phyloP scores from a whole-genome alignment of 495 filamentous ascomycete genomes.

The Darksidea phi region DNA sequence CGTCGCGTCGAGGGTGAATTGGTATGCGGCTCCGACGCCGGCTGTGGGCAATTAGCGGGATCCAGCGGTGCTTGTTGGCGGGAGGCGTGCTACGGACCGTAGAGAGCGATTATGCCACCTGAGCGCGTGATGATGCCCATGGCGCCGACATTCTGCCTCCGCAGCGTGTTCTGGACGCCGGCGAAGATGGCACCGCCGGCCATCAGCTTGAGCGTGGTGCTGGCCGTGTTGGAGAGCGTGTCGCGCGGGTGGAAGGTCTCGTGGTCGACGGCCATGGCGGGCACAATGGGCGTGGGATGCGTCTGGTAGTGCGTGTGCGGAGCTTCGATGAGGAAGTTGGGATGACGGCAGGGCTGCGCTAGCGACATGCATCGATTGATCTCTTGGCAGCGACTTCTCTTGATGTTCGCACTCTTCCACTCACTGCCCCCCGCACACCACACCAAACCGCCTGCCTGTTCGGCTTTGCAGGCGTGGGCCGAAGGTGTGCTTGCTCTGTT shows the following conservation, averaged over 20 bases:
- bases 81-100: constrained; percentile 49
- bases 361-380: background rate
- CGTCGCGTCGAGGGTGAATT: constrained; percentile 68
- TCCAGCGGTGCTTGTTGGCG: background rate
- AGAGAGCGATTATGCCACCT: constrained; percentile 63
- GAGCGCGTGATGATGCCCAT: constrained; percentile 73
- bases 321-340: background rate
- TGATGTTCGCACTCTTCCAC: no score
- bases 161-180: constrained; percentile 80
- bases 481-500: no score
- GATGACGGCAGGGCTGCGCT: background rate
- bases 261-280: constrained; percentile 55
- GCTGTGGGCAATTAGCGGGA: constrained; percentile 50
- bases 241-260: constrained; percentile 71
- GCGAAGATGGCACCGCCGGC: constrained; percentile 67
- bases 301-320: background rate
- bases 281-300: background rate
- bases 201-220: constrained; percentile 63
- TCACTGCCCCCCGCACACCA: no score
- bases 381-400: no score
- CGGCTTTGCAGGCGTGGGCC: no score
- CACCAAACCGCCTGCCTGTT: no score
- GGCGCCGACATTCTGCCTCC: constrained; percentile 72
- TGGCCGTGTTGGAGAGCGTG: constrained; percentile 65
- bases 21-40: constrained; percentile 76